These are phyloP conservation scores for Trypanosoma congolense DNA, from an alignment of 208 protist species.

Conservation along the genomic window DNA sequence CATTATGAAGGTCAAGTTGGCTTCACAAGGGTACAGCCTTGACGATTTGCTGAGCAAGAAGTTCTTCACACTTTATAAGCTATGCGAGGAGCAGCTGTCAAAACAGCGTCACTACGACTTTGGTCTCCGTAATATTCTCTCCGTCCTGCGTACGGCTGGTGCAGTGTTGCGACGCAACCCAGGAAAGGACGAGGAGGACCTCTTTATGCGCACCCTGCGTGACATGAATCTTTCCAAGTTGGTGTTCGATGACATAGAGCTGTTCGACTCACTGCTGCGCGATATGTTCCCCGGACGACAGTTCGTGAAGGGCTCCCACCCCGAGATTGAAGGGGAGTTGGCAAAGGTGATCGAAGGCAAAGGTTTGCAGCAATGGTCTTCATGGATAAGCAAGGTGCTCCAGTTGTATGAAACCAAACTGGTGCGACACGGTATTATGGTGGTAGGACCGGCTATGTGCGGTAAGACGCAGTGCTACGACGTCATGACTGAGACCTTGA, in stretches of 20 bases:
- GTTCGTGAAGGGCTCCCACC: constrained; percentile 88
- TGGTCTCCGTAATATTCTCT: constrained; percentile 97
- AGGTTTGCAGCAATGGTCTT: constrained; percentile 77
- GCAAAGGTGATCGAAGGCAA: constrained; percentile 82
- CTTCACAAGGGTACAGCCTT: constrained; percentile 90
- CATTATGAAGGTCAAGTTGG: constrained; percentile 96
- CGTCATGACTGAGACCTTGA: constrained; percentile 85
- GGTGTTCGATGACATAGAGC: constrained; percentile 95
- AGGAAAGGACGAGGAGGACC: constrained; percentile 89
- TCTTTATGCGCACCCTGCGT: constrained; percentile 95
- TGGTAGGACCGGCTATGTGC: constrained; percentile 90
- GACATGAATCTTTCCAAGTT: constrained; percentile 98
- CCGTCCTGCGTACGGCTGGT: constrained; percentile 95
- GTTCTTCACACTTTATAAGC: constrained; percentile 92
- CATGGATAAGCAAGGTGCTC: constrained; percentile 91
- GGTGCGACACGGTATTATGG: constrained; percentile 94
- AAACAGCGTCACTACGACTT: constrained; percentile 98
- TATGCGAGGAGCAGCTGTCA: constrained; percentile 98
- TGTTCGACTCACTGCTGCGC: constrained; percentile 95
- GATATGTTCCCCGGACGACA: constrained; percentile 92
- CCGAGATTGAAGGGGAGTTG: constrained; percentile 90
- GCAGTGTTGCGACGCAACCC: constrained; percentile 83
- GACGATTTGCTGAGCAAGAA: constrained; percentile 92
- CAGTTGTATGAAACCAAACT: constrained; percentile 95
- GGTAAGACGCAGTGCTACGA: constrained; percentile 94